Evolutionary conservation across 2,329 filamentous ascomycete species (phyloP), one percentile per base, ranked within the genome.

Genomic region (Westerdykella aurantiaca): DNA sequence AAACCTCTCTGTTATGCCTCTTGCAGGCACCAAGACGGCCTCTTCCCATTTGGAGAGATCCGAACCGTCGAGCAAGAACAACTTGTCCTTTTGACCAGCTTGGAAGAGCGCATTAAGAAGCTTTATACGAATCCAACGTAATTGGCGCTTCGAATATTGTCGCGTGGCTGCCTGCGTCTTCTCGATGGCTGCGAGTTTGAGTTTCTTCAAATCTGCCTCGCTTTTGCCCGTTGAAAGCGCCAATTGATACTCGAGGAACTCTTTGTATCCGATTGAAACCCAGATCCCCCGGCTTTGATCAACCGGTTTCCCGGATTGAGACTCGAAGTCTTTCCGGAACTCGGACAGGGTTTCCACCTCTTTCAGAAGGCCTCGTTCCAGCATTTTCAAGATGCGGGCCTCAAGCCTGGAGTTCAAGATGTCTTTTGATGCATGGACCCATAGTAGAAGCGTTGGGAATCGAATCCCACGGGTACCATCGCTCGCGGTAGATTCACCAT

Each of bases 211-310:
- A 4, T 78, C 72, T 18, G 44, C 58, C 37, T 43, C 41, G 57
- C 64, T 48, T 51, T 68, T 55, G 2, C 47, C 43, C 1, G 52
- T 39, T 7, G 18, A 16, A 3, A 69, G 49, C 4, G 64, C 66
- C 10, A 48, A 34, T 17, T 90, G 70, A 58, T 89, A 95, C 0
- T 80, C 75, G 45, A 86, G 78, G 60, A 97, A 85, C 61, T 98
- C 88, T 63, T 94, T 96, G 69, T 89, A 96, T 1, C 93, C 93
- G 49, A 98, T 98, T 1, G 90, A 93, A 42, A 95, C 86, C 89
- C 91, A 98, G 35, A 98, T 94, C 0, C 93, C 94, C 42, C 83
- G 81, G 1, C 80, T 86, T 51, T 81, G 76, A 59, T 97, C 88
- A 2, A 93, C 68, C 0, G 66, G 51, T 1, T 73, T 66, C 0